Evolutionary conservation across 2,329 filamentous ascomycete species (phyloP).

Genomic region (Hymenoscyphus fructigenus): DNA sequence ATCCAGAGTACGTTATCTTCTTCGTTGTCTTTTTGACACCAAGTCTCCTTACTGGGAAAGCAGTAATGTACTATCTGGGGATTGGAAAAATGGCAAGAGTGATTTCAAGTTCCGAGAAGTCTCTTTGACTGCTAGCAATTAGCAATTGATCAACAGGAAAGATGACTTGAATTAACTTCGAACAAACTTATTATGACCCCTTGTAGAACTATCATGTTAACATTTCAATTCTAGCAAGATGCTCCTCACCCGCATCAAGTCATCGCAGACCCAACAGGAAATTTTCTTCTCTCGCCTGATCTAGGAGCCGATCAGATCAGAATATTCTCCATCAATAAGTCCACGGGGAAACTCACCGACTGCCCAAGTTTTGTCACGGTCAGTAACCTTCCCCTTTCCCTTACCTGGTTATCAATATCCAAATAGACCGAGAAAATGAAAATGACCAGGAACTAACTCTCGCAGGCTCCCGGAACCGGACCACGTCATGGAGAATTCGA

Average conservation of each 20-base stretch:
- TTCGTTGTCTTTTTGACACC: background rate
- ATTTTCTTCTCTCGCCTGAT: slow-evolving; percentile 50
- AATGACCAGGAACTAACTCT: background rate
- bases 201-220: background rate
- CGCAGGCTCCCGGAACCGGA: slow-evolving; percentile 41
- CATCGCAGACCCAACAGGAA: slow-evolving; percentile 50
- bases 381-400: background rate
- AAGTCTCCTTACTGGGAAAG: no score
- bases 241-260: slow-evolving; percentile 50
- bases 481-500: slow-evolving; percentile 53
- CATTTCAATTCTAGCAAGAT: slow-evolving; percentile 38
- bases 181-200: background rate
- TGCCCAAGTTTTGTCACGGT: slow-evolving; percentile 37
- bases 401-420: background rate
- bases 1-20: slow-evolving; percentile 15
- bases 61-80: no score
- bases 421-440: background rate
- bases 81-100: no score
- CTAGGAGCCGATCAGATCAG: slow-evolving; percentile 50
- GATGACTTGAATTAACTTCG: background rate
- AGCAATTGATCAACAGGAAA: no score
- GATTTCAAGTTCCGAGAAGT: no score
- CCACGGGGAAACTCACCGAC: slow-evolving; percentile 40
- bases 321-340: slow-evolving; percentile 45
- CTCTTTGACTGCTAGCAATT: background rate